Percentiles rank a stretch among this genome's conserved stretches.
These are phyloP conservation scores for Syzygium jambos DNA, from an alignment of 345 rosid species.

Conservation along the genomic window DNA sequence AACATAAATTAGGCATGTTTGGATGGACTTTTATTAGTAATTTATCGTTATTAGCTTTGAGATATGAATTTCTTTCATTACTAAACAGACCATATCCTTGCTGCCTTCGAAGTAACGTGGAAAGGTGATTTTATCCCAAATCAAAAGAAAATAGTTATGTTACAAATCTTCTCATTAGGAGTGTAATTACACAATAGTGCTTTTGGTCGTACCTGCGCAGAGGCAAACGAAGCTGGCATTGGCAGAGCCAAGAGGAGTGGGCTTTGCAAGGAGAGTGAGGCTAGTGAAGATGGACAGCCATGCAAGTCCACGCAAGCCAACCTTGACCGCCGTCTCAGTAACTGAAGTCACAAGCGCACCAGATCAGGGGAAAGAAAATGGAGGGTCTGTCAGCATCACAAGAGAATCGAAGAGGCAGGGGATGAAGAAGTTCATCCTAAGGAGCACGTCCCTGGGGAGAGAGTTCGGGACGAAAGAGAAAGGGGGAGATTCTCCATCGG, in stretches of 20 bases:
- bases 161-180: not conserved
- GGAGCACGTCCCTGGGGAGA: conserved; percentile 3
- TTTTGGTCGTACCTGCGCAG: not conserved
- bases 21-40: not conserved
- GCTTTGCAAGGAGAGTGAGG: conserved; percentile 16
- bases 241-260: conserved; percentile 18
- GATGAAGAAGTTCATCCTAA: conserved; percentile 11
- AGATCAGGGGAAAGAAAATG: not conserved
- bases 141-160: no score
- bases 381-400: not conserved
- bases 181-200: not conserved
- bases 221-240: not conserved
- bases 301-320: not conserved
- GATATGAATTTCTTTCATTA: not conserved
- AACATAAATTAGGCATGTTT: not conserved
- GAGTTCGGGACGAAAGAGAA: conserved; percentile 1
- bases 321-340: not conserved
- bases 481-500: not conserved
- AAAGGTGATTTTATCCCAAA: not conserved
- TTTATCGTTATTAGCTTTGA: not conserved
- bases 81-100: not conserved
- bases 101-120: not conserved
- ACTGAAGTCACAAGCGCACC: not conserved
- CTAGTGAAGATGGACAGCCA: conserved; percentile 4
- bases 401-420: conserved; percentile 6